These are phyloP conservation scores for Alternaria viburni DNA, from an alignment of 2,329 filamentous ascomycete genomes.

Conservation along the genomic window DNA sequence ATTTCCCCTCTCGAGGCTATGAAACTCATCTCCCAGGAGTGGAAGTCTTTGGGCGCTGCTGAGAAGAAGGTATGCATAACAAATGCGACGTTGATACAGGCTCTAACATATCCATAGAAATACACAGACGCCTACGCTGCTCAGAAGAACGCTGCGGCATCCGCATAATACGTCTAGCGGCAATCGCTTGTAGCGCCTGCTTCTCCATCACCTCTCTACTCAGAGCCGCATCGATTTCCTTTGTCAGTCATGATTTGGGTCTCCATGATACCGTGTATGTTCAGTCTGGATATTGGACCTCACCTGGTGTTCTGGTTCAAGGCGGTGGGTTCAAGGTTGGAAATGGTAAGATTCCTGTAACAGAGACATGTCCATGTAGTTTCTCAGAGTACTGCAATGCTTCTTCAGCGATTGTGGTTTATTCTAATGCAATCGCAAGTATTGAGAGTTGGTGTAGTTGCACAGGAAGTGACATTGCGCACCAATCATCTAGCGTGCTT, in stretches of 20 bases:
- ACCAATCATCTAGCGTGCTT: constrained; percentile 16
- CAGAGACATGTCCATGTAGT: background rate
- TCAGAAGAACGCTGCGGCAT: background rate
- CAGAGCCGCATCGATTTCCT: constrained; percentile 4
- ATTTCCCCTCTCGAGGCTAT: constrained; percentile 50
- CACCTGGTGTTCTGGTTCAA: background rate
- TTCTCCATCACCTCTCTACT: background rate
- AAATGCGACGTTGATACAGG: background rate
- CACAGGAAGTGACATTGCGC: constrained; percentile 2
- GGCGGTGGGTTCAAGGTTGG: background rate
- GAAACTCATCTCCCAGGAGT: constrained; percentile 56
- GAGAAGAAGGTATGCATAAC: constrained; percentile 55
- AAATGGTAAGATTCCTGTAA: background rate
- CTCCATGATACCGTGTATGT: constrained; percentile 6
- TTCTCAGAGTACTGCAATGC: background rate
- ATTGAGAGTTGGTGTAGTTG: background rate
- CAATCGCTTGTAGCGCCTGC: background rate
- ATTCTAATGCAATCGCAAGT: background rate
- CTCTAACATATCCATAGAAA: constrained; percentile 38
- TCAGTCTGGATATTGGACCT: constrained; percentile 24
- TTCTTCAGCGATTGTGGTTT: background rate
- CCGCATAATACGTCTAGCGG: background rate
- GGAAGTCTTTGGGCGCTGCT: constrained; percentile 52
- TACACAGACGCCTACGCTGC: constrained; percentile 37
- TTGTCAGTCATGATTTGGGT: constrained; percentile 1